Percentiles rank a stretch among this genome's conserved stretches.
Evolutionary conservation across 225 moss, liverwort and hornwort species (phyloP).

Genomic region (Polytrichum formosum): DNA sequence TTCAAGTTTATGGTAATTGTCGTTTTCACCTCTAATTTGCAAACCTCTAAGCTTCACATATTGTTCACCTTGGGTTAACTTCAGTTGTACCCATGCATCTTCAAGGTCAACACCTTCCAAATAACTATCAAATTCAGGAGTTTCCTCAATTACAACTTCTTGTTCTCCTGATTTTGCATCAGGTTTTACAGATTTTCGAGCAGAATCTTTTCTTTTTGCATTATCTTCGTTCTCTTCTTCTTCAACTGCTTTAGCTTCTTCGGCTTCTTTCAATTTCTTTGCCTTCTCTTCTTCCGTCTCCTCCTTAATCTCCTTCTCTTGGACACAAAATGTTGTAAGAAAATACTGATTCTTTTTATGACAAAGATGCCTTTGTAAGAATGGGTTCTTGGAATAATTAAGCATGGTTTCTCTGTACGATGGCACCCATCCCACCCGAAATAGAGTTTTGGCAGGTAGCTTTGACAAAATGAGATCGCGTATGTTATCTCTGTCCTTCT

Average conservation of each 20-base stretch:
- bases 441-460: constrained; percentile 38
- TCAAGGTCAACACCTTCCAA: constrained; percentile 42
- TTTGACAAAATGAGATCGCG: constrained; percentile 59
- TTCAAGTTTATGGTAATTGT: constrained; percentile 8
- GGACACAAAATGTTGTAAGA: constrained; percentile 45
- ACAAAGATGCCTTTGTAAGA: constrained; percentile 28
- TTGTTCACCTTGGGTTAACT: constrained; percentile 25
- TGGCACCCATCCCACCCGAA: constrained; percentile 39
- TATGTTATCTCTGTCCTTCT: constrained; percentile 43
- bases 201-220: neutral
- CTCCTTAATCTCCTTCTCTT: constrained; percentile 19
- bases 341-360: constrained; percentile 43
- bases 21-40: constrained; percentile 22
- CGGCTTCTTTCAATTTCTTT: neutral
- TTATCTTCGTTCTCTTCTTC: neutral
- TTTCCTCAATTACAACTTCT: neutral
- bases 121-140: neutral
- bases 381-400: constrained; percentile 35
- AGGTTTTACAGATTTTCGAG: neutral
- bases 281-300: constrained; percentile 4
- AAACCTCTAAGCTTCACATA: constrained; percentile 23
- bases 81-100: constrained; percentile 35
- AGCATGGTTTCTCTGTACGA: constrained; percentile 26
- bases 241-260: neutral
- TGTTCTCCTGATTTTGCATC: neutral